Evolutionary conservation across 345 rosid species (phyloP).

Genomic region (Euphorbia peplus): DNA sequence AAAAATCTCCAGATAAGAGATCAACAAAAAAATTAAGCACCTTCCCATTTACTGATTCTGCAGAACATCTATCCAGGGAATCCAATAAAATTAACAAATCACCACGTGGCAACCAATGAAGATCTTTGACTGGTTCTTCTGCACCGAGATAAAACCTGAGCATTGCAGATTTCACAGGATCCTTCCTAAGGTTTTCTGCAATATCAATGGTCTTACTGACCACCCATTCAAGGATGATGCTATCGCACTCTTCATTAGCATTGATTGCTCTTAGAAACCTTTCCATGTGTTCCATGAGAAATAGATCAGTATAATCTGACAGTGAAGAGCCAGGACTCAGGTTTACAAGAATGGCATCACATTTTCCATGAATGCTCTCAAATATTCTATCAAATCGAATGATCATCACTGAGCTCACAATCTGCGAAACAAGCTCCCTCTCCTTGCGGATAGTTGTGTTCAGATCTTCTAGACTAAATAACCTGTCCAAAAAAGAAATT

Average conservation of each 20-base stretch:
- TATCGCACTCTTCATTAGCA: conserved; percentile 48
- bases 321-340: conserved; percentile 46
- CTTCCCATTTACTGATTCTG: conserved; percentile 67
- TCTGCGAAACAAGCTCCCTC: conserved; percentile 42
- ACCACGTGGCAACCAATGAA: conserved; percentile 48
- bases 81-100: conserved; percentile 73
- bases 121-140: conserved; percentile 47
- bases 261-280: conserved; percentile 53
- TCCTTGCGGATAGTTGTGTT: conserved; percentile 42
- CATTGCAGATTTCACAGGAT: conserved; percentile 48
- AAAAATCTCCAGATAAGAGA: conserved; percentile 62
- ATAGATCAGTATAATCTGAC: conserved; percentile 59
- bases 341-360: conserved; percentile 57
- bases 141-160: conserved; percentile 68
- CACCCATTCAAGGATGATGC: conserved; percentile 62
- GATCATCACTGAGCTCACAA: conserved; percentile 60
- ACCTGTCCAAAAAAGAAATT: conserved; percentile 50
- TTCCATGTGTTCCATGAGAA: conserved; percentile 81
- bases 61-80: conserved; percentile 61
- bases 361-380: conserved; percentile 56
- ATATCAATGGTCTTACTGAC: conserved; percentile 59
- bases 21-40: conserved; percentile 84
- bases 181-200: conserved; percentile 73
- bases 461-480: conserved; percentile 47
- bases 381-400: conserved; percentile 75